A percentile compares a stretch with the other conserved stretches of the same genome.
phyloP scores from a whole-genome alignment of 768 basidiomycete genomes.

The Tylopilus rubrobrunneus region DNA sequence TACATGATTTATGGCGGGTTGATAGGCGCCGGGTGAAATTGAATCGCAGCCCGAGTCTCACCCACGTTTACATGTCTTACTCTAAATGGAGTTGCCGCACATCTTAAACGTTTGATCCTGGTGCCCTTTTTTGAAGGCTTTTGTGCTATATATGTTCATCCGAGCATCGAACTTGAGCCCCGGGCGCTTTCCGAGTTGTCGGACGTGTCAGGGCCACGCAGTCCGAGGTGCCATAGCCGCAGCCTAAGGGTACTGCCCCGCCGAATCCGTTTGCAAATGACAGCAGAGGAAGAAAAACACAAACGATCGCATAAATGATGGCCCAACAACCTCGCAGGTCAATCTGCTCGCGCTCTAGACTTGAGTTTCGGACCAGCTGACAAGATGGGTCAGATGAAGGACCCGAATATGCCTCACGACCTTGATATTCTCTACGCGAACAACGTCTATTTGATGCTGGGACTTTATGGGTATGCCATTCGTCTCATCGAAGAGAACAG shows the following conservation, averaged over 20 bases:
- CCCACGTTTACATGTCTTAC: too few relatives aligned
- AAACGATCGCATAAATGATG: not conserved
- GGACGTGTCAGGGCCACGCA: too few relatives aligned
- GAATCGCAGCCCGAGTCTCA: too few relatives aligned
- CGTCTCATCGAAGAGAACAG: not conserved
- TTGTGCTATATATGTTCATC: too few relatives aligned
- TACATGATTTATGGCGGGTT: too few relatives aligned
- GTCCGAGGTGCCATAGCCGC: too few relatives aligned
- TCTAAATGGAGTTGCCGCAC: too few relatives aligned
- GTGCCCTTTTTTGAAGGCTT: too few relatives aligned
- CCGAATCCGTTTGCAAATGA: not conserved
- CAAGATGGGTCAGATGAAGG: not conserved
- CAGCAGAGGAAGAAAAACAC: not conserved
- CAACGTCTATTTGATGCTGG: constrained; percentile 9
- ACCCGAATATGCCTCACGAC: not conserved
- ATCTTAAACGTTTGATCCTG: too few relatives aligned
- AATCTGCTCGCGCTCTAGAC: not conserved
- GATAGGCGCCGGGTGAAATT: too few relatives aligned
- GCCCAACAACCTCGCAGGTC: not conserved
- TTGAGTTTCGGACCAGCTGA: not conserved
- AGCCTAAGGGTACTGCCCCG: not conserved
- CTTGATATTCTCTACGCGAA: not conserved
- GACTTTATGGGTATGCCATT: constrained; percentile 18
- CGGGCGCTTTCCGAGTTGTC: too few relatives aligned
- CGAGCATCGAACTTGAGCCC: too few relatives aligned